Evolutionary conservation across 768 basidiomycete species (phyloP).

Genomic region (Rhodocollybia butyracea): DNA sequence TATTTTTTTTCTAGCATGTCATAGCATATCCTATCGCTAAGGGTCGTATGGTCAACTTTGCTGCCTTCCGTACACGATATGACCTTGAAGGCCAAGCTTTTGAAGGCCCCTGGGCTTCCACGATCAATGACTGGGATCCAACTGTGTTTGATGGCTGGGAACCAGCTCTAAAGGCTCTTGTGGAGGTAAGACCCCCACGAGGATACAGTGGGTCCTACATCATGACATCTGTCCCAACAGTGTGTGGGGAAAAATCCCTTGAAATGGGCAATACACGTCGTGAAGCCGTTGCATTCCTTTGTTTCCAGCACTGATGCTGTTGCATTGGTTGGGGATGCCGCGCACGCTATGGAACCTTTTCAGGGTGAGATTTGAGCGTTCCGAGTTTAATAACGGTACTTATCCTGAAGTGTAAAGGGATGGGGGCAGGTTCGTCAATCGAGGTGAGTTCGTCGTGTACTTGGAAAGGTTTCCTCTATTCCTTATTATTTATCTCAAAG

Average conservation of each 20-base stretch:
- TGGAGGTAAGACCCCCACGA: constrained; percentile 34
- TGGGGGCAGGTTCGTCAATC: constrained; percentile 37
- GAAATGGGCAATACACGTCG: constrained; percentile 28
- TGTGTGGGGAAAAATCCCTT: constrained; percentile 19
- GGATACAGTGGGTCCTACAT: background rate
- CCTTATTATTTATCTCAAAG: background rate
- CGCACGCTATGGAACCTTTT: constrained; percentile 2
- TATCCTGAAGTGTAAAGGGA: no score
- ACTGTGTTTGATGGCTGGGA: constrained; percentile 33
- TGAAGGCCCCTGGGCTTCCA: constrained; percentile 26
- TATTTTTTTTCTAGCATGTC: constrained; percentile 25
- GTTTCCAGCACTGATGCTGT: constrained; percentile 21
- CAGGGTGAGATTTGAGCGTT: constrained; percentile 21
- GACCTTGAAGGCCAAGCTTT: constrained; percentile 26
- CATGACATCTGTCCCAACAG: constrained; percentile 11
- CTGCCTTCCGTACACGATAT: constrained; percentile 27
- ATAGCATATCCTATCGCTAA: constrained; percentile 38
- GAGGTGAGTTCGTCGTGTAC: constrained; percentile 33
- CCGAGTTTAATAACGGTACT: constrained; percentile 34
- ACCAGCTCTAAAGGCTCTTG: constrained; percentile 29
- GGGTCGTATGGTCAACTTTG: constrained; percentile 38
- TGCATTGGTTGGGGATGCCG: constrained; percentile 34
- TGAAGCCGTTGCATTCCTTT: constrained; percentile 25
- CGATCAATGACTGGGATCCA: constrained; percentile 23
- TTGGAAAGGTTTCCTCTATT: no score